phyloP scores from a whole-genome alignment of 2,329 filamentous ascomycete genomes.

The Calycina herbarum region DNA sequence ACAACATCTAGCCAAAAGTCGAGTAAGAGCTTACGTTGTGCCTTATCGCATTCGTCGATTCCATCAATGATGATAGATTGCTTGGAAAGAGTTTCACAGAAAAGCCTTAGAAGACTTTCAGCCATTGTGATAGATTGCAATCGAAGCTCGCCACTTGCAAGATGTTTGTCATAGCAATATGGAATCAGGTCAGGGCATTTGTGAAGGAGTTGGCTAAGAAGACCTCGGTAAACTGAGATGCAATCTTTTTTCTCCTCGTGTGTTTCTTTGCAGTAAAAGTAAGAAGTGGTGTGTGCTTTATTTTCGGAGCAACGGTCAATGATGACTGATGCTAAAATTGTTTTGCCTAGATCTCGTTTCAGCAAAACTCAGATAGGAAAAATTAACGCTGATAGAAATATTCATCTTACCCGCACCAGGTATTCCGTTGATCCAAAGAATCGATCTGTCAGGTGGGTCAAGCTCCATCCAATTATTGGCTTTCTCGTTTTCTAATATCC shows the following conservation, averaged over 20 bases:
- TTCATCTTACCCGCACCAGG: slow-evolving; percentile 41
- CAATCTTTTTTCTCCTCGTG: slow-evolving; percentile 38
- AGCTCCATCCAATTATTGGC: slow-evolving; percentile 24
- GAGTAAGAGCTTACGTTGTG: slow-evolving; percentile 38
- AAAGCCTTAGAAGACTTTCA: slow-evolving; percentile 37
- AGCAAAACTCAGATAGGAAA: background rate
- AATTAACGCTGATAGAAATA: background rate
- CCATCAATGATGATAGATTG: slow-evolving; percentile 44
- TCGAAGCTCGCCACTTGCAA: slow-evolving; percentile 34
- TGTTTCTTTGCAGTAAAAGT: slow-evolving; percentile 43
- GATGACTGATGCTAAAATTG: slow-evolving; percentile 42
- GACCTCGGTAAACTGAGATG: slow-evolving; percentile 35
- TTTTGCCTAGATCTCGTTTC: slow-evolving; percentile 37
- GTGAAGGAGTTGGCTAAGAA: slow-evolving; percentile 40
- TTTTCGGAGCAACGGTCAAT: slow-evolving; percentile 35
- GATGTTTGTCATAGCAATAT: slow-evolving; percentile 39
- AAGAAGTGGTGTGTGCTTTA: slow-evolving; percentile 29
- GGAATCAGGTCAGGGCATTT: slow-evolving; percentile 35
- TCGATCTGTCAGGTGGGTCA: slow-evolving; percentile 24
- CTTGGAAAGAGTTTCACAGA: slow-evolving; percentile 18
- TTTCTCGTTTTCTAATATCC: slow-evolving; percentile 34
- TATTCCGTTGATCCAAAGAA: slow-evolving; percentile 43
- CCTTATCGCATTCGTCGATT: slow-evolving; percentile 42
- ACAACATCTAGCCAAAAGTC: slow-evolving; percentile 32
- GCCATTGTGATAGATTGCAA: slow-evolving; percentile 33